A percentile compares a stretch with the other conserved stretches of the same genome.
phyloP scores from a whole-genome alignment of 768 basidiomycete genomes.

The Mycena venus region DNA sequence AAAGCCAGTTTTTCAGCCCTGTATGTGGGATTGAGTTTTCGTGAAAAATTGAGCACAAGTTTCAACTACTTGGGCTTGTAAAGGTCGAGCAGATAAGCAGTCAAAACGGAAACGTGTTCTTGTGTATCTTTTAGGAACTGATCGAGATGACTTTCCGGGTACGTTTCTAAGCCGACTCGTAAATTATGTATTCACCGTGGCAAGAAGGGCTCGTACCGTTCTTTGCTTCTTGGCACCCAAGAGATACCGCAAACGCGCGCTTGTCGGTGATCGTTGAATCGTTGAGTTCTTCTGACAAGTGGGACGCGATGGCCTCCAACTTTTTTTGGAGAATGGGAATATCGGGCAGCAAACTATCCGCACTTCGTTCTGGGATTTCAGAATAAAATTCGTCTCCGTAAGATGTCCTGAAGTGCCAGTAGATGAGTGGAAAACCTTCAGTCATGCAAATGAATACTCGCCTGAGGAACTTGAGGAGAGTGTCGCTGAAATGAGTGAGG shows the following conservation, averaged over 20 bases:
- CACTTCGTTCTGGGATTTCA: not conserved
- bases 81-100: constrained; percentile 15
- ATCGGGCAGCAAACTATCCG: constrained; percentile 15
- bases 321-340: constrained; percentile 13
- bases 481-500: constrained; percentile 33
- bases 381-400: constrained; percentile 33
- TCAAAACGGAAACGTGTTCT: constrained; percentile 16
- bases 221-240: constrained; percentile 18
- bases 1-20: constrained; percentile 19
- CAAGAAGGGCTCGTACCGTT: not conserved
- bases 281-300: not conserved
- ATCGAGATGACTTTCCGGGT: constrained; percentile 9
- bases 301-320: not conserved
- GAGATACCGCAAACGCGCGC: constrained; percentile 1
- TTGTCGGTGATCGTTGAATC: constrained; percentile 6
- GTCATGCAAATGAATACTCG: not conserved
- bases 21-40: not conserved
- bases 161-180: not conserved
- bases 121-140: constrained; percentile 4
- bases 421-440: not conserved
- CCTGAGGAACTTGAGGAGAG: constrained; percentile 34
- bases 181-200: not conserved
- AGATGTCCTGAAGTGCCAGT: constrained; percentile 15
- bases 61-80: constrained; percentile 17
- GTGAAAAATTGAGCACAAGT: no score